Evolutionary conservation across 148 eudicot species (phyloP).

Genomic region (Dysphania ambrosioides): DNA sequence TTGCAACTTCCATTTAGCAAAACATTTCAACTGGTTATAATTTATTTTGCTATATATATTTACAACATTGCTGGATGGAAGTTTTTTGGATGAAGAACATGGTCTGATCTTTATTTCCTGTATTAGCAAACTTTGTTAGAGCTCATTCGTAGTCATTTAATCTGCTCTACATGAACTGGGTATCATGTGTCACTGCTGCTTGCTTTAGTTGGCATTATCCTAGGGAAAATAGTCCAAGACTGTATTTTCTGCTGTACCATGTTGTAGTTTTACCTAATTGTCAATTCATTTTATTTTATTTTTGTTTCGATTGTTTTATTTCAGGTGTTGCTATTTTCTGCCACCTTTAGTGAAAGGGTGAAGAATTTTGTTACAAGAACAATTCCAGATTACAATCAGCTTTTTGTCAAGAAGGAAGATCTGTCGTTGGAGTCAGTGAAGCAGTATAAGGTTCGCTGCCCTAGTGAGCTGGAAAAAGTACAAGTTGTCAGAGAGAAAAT

Average conservation of each 20-base stretch:
- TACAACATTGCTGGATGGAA: too few species aligned
- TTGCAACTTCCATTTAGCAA: not conserved
- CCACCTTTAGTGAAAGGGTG: constrained; percentile 74
- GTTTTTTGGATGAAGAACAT: not conserved
- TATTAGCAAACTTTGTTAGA: not conserved
- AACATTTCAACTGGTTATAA: not conserved
- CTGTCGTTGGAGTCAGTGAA: constrained; percentile 73
- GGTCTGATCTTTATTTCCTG: not conserved
- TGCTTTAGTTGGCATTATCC: not conserved
- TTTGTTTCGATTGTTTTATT: not conserved
- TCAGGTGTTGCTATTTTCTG: constrained; percentile 90
- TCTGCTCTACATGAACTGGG: not conserved
- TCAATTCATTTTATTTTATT: not conserved
- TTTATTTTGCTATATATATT: too few species aligned
- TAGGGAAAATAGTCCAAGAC: not conserved
- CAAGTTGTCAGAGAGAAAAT: constrained; percentile 66
- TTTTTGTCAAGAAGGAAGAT: constrained; percentile 85
- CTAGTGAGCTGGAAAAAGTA: constrained; percentile 71
- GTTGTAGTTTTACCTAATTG: not conserved
- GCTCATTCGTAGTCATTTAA: not conserved
- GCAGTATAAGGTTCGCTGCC: constrained; percentile 79
- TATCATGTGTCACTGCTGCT: not conserved
- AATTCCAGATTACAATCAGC: constrained; percentile 64
- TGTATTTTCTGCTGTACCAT: not conserved
- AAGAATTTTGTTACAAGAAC: constrained; percentile 58